Conservation (phyloP, 2,329 filamentous ascomycete species). For the Trichoderma sp. region DNA sequence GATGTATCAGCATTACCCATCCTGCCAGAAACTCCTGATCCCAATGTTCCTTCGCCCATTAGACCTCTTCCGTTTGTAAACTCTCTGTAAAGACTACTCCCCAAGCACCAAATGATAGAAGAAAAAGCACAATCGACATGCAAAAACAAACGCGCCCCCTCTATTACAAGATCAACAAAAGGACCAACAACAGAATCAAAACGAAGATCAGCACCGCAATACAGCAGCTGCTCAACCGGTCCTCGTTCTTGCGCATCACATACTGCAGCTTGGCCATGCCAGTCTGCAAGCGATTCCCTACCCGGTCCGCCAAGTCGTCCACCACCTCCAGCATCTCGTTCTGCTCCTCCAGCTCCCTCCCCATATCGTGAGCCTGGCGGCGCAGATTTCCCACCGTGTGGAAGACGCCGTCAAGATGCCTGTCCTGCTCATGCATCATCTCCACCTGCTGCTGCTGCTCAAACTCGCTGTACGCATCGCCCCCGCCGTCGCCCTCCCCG, state of each 20-base stretch:
- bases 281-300: slow-evolving; percentile 80
- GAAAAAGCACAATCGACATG: background rate
- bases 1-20: background rate
- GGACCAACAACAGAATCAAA: slow-evolving; percentile 79
- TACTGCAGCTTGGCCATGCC: slow-evolving; percentile 85
- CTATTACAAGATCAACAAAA: slow-evolving; percentile 65
- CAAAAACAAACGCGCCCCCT: background rate
- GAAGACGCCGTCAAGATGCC: slow-evolving; percentile 90
- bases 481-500: slow-evolving; percentile 47
- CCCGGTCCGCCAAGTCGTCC: slow-evolving; percentile 81
- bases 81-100: background rate
- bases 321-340: slow-evolving; percentile 83
- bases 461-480: slow-evolving; percentile 74
- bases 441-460: slow-evolving; percentile 89
- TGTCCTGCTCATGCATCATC: slow-evolving; percentile 93
- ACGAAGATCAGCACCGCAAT: slow-evolving; percentile 87
- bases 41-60: slow-evolving; percentile 16
- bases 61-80: slow-evolving; percentile 4
- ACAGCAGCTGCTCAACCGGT: slow-evolving; percentile 83
- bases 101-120: background rate
- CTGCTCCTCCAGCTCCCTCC: slow-evolving; percentile 93
- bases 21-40: slow-evolving; percentile 3
- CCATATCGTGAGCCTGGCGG: slow-evolving; percentile 93
- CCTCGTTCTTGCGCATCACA: slow-evolving; percentile 88
- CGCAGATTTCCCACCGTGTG: slow-evolving; percentile 88